Conservation (phyloP, 1,284 basidiomycete genomes). For the Kwoniella shivajii region DNA sequence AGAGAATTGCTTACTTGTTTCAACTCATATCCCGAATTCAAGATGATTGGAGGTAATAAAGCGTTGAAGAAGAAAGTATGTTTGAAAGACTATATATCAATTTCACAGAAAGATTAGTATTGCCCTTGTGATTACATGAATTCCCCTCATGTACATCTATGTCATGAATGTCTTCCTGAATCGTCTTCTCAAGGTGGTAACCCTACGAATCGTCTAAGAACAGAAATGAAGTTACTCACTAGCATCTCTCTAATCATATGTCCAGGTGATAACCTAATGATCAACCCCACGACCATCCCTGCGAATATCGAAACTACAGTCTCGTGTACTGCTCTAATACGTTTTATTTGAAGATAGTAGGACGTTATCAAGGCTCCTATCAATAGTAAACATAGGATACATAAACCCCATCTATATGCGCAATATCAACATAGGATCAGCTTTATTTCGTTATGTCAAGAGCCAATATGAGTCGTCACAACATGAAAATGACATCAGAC, state of each 20-base stretch:
- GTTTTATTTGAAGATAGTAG: constrained; percentile 96
- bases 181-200: too few species aligned
- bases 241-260: constrained; percentile 96
- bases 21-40: constrained; percentile 96
- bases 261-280: constrained; percentile 86
- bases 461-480: too few species aligned
- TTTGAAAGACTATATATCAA: constrained; percentile 74
- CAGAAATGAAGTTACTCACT: constrained; percentile 68
- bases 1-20: constrained; percentile 67
- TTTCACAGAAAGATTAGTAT: not conserved
- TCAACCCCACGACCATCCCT: constrained; percentile 90
- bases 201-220: too few species aligned
- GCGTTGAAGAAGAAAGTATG: constrained; percentile 98
- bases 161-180: too few species aligned
- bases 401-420: constrained; percentile 72
- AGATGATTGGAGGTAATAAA: constrained; percentile 93
- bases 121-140: too few species aligned
- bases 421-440: constrained; percentile 86
- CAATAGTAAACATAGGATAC: constrained; percentile 90
- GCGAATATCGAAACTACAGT: constrained; percentile 94
- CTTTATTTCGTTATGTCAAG: too few species aligned
- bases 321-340: constrained; percentile 94
- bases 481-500: too few species aligned
- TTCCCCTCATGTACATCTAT: too few species aligned
- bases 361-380: constrained; percentile 93